Percentiles rank a stretch among this genome's conserved stretches.
These are phyloP conservation scores for Vaucheria bursata DNA, from an alignment of 352 stramenopile genomes.

Conservation along the genomic window DNA sequence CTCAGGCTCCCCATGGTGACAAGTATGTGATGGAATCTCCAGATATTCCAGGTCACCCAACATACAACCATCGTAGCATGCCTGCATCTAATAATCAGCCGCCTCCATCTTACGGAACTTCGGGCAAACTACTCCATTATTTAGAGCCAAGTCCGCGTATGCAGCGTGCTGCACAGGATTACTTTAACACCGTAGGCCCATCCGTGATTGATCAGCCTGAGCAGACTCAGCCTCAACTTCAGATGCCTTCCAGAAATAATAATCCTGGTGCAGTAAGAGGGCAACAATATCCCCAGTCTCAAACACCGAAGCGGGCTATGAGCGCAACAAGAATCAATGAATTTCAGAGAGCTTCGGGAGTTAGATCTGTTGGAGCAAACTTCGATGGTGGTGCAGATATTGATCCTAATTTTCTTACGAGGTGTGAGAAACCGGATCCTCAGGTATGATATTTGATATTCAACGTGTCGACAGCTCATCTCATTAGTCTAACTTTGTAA, in stretches of 20 bases:
- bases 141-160: background rate
- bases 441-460: background rate
- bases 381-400: background rate
- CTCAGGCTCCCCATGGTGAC: too few relatives aligned
- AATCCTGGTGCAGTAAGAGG: too few relatives aligned
- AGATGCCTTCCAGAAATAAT: too few relatives aligned
- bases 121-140: background rate
- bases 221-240: background rate
- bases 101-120: background rate
- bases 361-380: background rate
- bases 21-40: too few relatives aligned
- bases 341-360: background rate
- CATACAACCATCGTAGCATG: too few relatives aligned
- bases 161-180: background rate
- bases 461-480: background rate
- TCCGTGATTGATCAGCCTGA: background rate
- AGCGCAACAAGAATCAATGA: too few relatives aligned
- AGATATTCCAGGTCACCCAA: too few relatives aligned
- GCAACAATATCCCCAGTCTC: too few relatives aligned
- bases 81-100: too few relatives aligned
- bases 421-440: background rate
- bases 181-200: background rate
- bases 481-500: background rate
- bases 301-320: too few relatives aligned
- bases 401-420: conserved; percentile 1